phyloP scores from a whole-genome alignment of 192 early-diverging fungal genomes.

The Cladochytrium replicatum region DNA sequence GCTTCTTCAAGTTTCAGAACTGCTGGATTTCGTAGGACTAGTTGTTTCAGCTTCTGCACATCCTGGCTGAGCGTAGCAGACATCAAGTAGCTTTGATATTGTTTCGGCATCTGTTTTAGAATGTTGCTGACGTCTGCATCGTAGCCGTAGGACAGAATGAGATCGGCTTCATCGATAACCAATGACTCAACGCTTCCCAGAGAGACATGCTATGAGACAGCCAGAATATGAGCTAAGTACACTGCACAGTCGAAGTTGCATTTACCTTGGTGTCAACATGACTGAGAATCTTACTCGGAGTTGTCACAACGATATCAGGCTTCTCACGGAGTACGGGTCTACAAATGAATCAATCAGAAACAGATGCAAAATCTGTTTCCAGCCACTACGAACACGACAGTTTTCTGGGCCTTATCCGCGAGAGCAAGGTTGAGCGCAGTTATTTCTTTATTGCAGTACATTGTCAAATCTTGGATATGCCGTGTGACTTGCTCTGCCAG shows the following conservation, averaged over 20 bases:
- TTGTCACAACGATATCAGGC: constrained; percentile 83
- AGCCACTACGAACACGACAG: too few species aligned
- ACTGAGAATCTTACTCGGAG: constrained; percentile 69
- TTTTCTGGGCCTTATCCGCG: constrained; percentile 19
- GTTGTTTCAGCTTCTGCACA: constrained; percentile 73
- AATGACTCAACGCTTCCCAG: constrained; percentile 80
- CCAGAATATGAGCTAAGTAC: constrained; percentile 11
- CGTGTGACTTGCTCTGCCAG: constrained; percentile 85
- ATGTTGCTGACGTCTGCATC: constrained; percentile 79
- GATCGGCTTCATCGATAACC: constrained; percentile 94
- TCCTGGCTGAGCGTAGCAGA: constrained; percentile 86
- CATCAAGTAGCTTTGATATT: constrained; percentile 88
- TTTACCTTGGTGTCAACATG: constrained; percentile 55
- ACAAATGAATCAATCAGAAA: too few species aligned
- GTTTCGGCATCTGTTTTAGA: constrained; percentile 65
- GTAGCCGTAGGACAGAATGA: constrained; percentile 89
- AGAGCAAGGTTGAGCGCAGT: constrained; percentile 56
- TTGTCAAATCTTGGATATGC: constrained; percentile 59
- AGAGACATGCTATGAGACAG: constrained; percentile 39
- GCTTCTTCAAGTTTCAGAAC: constrained; percentile 78
- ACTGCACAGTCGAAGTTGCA: too few species aligned
- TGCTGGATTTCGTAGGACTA: constrained; percentile 77
- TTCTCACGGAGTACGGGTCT: constrained; percentile 70
- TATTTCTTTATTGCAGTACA: constrained; percentile 62
- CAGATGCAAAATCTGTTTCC: too few species aligned